Conservation (phyloP, 352 stramenopile genomes). For the Phytophthora ramorum region DNA sequence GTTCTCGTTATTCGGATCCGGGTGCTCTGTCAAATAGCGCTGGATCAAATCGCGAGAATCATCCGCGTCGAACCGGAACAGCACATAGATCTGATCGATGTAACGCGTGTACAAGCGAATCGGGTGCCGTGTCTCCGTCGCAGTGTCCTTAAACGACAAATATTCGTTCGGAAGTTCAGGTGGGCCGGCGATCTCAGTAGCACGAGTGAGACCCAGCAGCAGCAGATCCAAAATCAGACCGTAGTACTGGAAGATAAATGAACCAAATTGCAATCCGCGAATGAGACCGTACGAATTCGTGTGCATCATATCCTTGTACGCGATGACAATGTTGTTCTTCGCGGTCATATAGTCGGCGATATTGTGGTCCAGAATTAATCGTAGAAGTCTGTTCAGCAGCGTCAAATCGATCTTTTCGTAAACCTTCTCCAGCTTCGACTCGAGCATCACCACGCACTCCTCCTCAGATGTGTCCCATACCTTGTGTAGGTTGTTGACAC, state of each 20-base stretch:
- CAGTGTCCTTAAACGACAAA: slow-evolving; percentile 97
- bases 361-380: slow-evolving; percentile 99
- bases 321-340: slow-evolving; percentile 99
- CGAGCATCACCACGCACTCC: slow-evolving; percentile 99
- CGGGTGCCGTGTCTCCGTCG: slow-evolving; percentile 97
- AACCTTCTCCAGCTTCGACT: slow-evolving; percentile 99
- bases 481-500: slow-evolving; percentile 99
- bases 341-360: slow-evolving; percentile 99
- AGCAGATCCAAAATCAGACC: slow-evolving; percentile 98
- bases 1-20: slow-evolving; percentile 99
- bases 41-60: slow-evolving; percentile 99
- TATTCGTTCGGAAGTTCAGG: slow-evolving; percentile 99
- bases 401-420: slow-evolving; percentile 99
- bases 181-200: slow-evolving; percentile 97
- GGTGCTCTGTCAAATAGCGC: slow-evolving; percentile 99
- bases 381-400: slow-evolving; percentile 97
- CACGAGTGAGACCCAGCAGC: slow-evolving; percentile 96
- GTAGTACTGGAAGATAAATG: slow-evolving; percentile 99
- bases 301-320: slow-evolving; percentile 99
- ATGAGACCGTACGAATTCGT: slow-evolving; percentile 99
- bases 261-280: slow-evolving; percentile 97
- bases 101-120: slow-evolving; percentile 99
- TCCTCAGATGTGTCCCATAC: slow-evolving; percentile 98
- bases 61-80: slow-evolving; percentile 98
- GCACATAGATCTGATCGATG: slow-evolving; percentile 99